Percentiles rank a stretch among this genome's conserved stretches.
These are phyloP conservation scores for Colletotrichum phormii DNA, from an alignment of 2,329 filamentous ascomycete genomes.

Conservation along the genomic window DNA sequence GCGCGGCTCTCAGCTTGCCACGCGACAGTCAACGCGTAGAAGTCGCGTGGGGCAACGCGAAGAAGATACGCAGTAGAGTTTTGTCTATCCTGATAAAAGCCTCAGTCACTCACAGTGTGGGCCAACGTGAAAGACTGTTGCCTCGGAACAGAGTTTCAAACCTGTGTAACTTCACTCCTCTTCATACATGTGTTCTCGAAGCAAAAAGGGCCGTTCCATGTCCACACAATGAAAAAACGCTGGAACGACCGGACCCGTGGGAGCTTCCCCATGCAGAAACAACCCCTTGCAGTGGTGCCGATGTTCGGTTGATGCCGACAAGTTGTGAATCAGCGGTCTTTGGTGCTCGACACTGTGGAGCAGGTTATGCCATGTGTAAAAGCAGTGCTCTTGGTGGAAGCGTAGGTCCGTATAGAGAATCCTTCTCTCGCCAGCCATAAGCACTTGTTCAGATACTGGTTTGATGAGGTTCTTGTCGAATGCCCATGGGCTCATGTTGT, in stretches of 20 bases:
- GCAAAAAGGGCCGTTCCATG: not conserved
- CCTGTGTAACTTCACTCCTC: not conserved
- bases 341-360: not conserved
- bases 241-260: not conserved
- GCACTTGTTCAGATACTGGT: not conserved
- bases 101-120: not conserved
- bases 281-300: not conserved
- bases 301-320: not conserved
- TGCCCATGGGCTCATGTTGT: not conserved
- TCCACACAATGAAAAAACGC: not conserved
- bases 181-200: not conserved
- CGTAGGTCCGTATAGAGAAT: not conserved
- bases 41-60: too few relatives aligned
- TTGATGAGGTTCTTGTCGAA: not conserved
- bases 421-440: not conserved
- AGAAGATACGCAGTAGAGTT: not conserved
- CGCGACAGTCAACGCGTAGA: rapidly evolving
- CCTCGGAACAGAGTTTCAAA: not conserved
- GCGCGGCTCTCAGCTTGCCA: not conserved
- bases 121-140: not conserved
- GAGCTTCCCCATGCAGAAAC: not conserved
- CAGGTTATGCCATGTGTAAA: not conserved
- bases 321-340: not conserved
- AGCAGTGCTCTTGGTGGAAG: not conserved
- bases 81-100: not conserved